A percentile compares a stretch with the other conserved stretches of the same genome.
These are phyloP conservation scores for Penicillium egyptiacum DNA, from an alignment of 495 filamentous ascomycete genomes.

Conservation along the genomic window DNA sequence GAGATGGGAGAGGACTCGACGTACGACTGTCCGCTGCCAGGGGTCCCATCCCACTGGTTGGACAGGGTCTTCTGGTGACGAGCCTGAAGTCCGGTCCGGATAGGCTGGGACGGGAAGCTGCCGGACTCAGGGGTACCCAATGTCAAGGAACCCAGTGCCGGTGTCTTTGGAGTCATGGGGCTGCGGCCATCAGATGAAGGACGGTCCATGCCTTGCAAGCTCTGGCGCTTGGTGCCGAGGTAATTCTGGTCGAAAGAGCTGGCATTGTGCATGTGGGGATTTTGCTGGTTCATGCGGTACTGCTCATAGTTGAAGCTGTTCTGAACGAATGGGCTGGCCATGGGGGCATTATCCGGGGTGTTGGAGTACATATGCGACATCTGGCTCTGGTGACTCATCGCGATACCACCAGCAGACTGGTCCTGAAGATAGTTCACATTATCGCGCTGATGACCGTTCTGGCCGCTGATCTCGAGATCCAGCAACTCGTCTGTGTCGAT, in stretches of 20 bases:
- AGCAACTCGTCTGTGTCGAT: constrained; percentile 56
- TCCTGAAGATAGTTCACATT: constrained; percentile 49
- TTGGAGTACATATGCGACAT: constrained; percentile 76
- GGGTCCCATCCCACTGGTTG: constrained; percentile 78
- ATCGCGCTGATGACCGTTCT: constrained; percentile 41
- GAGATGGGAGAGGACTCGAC: constrained; percentile 74
- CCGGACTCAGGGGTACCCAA: constrained; percentile 64
- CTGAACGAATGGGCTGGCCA: constrained; percentile 81
- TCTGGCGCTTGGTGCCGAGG: constrained; percentile 54
- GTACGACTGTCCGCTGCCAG: constrained; percentile 75
- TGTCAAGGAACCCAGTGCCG: constrained; percentile 56
- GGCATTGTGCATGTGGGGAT: constrained; percentile 50
- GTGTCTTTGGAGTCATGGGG: constrained; percentile 78
- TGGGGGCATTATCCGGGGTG: constrained; percentile 83
- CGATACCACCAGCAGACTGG: constrained; percentile 45
- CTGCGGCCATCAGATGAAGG: constrained; percentile 68
- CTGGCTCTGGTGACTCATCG: constrained; percentile 52
- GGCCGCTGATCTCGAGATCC: constrained; percentile 51
- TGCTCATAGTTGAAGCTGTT: constrained; percentile 69
- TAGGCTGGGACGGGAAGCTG: constrained; percentile 72
- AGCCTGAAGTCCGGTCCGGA: constrained; percentile 60
- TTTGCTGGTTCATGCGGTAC: constrained; percentile 61
- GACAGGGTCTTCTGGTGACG: constrained; percentile 81
- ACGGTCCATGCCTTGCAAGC: constrained; percentile 64
- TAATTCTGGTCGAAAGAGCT: constrained; percentile 56